Percentiles rank a stretch among this genome's conserved stretches.
Conservation (phyloP, 2,329 filamentous ascomycete species). For the Rasamsonia emersonii region DNA sequence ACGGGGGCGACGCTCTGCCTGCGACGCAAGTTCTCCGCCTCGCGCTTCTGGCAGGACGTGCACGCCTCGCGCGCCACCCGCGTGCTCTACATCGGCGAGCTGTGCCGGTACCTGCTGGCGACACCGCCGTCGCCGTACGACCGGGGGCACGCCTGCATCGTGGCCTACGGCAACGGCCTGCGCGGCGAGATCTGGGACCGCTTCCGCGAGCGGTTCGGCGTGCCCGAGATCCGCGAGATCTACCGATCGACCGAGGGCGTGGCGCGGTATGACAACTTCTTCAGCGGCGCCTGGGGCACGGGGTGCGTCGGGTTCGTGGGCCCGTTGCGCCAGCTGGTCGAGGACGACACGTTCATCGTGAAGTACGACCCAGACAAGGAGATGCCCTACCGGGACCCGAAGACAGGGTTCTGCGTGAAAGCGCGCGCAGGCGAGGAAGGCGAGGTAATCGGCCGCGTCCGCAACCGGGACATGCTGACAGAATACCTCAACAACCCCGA, state of each 20-base stretch:
- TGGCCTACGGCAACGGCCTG: constrained; percentile 41
- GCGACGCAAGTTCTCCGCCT: constrained; percentile 38
- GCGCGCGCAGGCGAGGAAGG: constrained; percentile 33
- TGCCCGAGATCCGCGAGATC: constrained; percentile 41
- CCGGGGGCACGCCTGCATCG: constrained; percentile 34
- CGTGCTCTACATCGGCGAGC: constrained; percentile 41
- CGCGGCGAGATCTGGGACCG: constrained; percentile 42
- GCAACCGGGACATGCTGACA: constrained; percentile 28
- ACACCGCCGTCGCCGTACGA: constrained; percentile 39
- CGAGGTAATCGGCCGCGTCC: constrained; percentile 38
- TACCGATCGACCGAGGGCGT: constrained; percentile 41
- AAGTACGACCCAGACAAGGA: constrained; percentile 35
- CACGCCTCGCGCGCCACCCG: constrained; percentile 35
- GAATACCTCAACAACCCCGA: constrained; percentile 35
- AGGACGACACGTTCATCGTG: constrained; percentile 36
- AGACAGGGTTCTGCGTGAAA: constrained; percentile 36
- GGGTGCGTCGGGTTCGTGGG: constrained; percentile 39
- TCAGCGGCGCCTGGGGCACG: constrained; percentile 31
- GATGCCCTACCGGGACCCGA: constrained; percentile 34
- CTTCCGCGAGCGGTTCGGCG: constrained; percentile 46
- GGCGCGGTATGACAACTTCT: constrained; percentile 39
- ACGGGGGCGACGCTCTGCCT: constrained; percentile 36
- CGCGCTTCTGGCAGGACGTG: constrained; percentile 39
- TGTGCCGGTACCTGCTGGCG: constrained; percentile 41
- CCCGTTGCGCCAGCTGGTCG: constrained; percentile 29